phyloP scores from a whole-genome alignment of 768 basidiomycete genomes.

The Psilocybe azurescens region DNA sequence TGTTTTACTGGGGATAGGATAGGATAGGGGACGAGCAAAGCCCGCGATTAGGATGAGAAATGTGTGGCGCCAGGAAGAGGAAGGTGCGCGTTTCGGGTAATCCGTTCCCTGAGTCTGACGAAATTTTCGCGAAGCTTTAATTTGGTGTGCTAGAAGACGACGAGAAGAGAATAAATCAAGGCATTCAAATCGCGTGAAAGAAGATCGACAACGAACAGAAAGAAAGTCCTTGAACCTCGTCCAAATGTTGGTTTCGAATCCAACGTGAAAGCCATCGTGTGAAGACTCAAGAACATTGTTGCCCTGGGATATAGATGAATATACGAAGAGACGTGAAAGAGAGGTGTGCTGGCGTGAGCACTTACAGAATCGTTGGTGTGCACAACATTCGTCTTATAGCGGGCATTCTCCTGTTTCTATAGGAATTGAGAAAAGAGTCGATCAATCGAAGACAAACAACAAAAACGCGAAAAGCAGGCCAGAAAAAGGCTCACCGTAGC shows the following conservation, averaged over 20 bases:
- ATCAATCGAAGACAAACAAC: background rate
- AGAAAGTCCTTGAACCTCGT: conserved; percentile 6
- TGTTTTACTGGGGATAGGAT: background rate
- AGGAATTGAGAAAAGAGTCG: background rate
- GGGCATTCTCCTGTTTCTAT: background rate
- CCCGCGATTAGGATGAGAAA: background rate
- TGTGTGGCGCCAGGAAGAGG: background rate
- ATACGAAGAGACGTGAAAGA: background rate
- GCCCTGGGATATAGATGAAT: background rate
- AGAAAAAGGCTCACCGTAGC: conserved; percentile 2
- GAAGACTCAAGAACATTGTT: background rate
- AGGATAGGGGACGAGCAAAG: background rate
- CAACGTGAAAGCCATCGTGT: conserved; percentile 3
- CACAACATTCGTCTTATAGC: background rate
- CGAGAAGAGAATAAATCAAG: background rate
- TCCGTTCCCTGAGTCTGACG: background rate
- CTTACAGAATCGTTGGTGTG: background rate
- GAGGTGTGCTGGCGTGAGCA: background rate
- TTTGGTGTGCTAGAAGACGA: conserved; percentile 7
- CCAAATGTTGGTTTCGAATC: conserved; percentile 2
- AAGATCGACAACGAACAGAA: conserved; percentile 4
- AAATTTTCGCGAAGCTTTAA: conserved; percentile 7
- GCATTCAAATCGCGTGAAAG: background rate
- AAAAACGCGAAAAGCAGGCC: background rate
- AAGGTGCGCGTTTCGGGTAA: conserved; percentile 1